Conservation (phyloP, 2,329 filamentous ascomycete species). For the Cladosporium cucumerinum region DNA sequence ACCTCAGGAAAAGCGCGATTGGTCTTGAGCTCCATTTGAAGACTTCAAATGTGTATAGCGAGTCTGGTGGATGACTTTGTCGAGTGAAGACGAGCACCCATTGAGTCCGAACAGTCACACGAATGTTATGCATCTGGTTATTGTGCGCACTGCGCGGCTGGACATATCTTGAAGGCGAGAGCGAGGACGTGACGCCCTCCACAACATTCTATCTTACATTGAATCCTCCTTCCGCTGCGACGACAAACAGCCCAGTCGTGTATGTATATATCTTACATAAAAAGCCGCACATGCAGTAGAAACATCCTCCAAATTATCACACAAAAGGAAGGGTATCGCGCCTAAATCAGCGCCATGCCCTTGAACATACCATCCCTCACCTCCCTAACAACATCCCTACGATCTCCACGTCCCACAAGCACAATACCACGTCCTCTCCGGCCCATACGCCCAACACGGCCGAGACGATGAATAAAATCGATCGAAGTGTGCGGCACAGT, state of each 20-base stretch:
- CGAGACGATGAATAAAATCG: constrained; percentile 95
- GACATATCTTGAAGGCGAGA: neutral
- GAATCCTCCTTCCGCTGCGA: neutral
- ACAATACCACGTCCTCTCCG: constrained; percentile 85
- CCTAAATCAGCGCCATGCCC: constrained; percentile 48
- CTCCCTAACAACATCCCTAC: constrained; percentile 85
- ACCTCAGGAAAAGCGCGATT: too few species aligned
- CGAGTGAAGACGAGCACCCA: too few species aligned
- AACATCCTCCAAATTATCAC: neutral
- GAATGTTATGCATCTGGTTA: neutral
- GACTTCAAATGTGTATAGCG: too few species aligned
- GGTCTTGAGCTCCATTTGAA: too few species aligned
- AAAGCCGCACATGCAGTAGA: neutral
- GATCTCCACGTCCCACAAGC: constrained; percentile 81
- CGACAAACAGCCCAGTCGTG: neutral
- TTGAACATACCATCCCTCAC: constrained; percentile 71
- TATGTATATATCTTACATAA: neutral
- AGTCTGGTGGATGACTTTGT: too few species aligned
- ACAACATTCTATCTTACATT: neutral
- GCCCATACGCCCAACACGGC: constrained; percentile 88
- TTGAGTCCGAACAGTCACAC: neutral
- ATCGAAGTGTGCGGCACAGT: constrained; percentile 98
- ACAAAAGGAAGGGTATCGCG: neutral
- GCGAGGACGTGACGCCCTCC: neutral
- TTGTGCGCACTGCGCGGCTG: neutral